Evolutionary conservation across 345 rosid species (phyloP), one percentile per base, ranked within the genome.

Genomic region (Anastatica hierochuntica): DNA sequence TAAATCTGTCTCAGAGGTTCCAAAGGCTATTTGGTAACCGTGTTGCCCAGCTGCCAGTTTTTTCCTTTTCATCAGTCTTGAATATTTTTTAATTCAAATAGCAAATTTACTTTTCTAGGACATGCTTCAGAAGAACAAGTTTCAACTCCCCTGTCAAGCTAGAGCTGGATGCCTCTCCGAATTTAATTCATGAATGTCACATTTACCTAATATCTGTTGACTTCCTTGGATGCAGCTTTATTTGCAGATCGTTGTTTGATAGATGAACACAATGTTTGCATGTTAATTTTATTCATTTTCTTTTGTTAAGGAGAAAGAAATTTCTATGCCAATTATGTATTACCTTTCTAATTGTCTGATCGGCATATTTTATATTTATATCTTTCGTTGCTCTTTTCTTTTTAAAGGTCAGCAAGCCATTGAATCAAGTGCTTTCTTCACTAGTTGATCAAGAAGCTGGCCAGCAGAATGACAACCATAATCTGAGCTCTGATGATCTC

Each of bases 391-490:
- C 38, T 43, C 14, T 46, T 39, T 58, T 34, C 49, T 49, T 54
- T 64, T 12, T 58, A 33, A 72, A 92, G 98, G 97, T 85, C 62
- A 79, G 69, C 29, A 88, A 82, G 67, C 94, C 98, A 47, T 39
- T 83, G 34, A 85, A 81, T 79, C 98, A 85, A 75, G 94, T 88
- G 43, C 81, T 88, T 69, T 88, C 96, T 17, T 79, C 88, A 4
- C 77, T 92, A 67, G 79, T 88, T 77, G 97, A 92, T 73, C 96
- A 83, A 74, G 98, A 92, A 74, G 82, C 62, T 69, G 86, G 94
- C 67, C 95, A 85, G 79, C 94, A 84, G 76, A 69, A 79, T 64
- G 98, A 88, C 65, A 83, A 61, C 73, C 88, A 78, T 48, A 88
- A 77, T 70, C 63, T 85, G 62, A 78, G 78, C 68, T 62, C 90